These are phyloP conservation scores for Chlorociboria aeruginascens DNA, from an alignment of 495 filamentous ascomycete genomes.

Conservation along the genomic window DNA sequence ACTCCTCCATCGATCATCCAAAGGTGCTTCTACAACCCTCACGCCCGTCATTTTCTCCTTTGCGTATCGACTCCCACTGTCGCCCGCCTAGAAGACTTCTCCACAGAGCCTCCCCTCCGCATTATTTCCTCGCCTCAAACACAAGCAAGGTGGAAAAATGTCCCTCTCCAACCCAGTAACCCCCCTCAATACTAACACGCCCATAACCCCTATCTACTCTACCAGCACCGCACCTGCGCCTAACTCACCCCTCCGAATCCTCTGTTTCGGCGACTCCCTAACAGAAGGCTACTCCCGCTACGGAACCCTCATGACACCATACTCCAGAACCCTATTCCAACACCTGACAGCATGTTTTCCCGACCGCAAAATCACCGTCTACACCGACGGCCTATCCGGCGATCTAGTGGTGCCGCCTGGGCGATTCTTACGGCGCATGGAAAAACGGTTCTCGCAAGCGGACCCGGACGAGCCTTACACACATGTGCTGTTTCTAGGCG, in stretches of 20 bases:
- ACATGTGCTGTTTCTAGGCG: conserved; percentile 16
- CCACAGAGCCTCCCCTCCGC: no score
- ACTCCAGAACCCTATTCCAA: conserved; percentile 20
- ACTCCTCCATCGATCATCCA: no score
- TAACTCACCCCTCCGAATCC: conserved; percentile 28
- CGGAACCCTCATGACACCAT: conserved; percentile 38
- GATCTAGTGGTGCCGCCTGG: conserved; percentile 3
- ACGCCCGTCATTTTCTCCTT: no score
- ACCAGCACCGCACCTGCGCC: not conserved
- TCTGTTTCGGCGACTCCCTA: conserved; percentile 56
- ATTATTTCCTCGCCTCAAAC: no score
- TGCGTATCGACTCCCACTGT: no score
- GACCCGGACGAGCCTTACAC: not conserved
- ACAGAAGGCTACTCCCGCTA: conserved; percentile 40
- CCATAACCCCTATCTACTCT: no score
- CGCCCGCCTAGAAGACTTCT: no score
- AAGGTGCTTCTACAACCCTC: no score
- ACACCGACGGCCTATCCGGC: conserved; percentile 11
- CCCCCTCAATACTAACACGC: no score
- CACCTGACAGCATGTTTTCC: not conserved
- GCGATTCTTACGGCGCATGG: conserved; percentile 7
- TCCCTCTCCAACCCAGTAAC: no score
- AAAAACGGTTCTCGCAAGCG: not conserved
- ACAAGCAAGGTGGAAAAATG: no score
- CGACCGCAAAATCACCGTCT: not conserved